phyloP scores from a whole-genome alignment of 2,329 filamentous ascomycete genomes.

The Epichloe sp. region DNA sequence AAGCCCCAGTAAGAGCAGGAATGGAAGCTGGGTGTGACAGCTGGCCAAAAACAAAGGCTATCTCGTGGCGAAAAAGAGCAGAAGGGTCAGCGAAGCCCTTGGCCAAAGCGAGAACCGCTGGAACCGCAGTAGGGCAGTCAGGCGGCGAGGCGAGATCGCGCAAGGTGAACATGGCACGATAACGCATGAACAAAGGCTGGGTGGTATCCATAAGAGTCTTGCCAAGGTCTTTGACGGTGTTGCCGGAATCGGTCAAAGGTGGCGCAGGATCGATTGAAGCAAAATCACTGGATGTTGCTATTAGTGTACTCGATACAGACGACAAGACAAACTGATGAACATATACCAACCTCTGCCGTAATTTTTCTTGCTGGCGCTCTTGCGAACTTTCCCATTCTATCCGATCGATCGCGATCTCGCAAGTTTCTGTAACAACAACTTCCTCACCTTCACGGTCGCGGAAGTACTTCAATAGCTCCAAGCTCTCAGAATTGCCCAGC shows the following conservation, averaged over 20 bases:
- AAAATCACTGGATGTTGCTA: slow-evolving; percentile 56
- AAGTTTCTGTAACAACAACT: slow-evolving; percentile 82
- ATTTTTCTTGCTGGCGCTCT: slow-evolving; percentile 56
- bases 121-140: slow-evolving; percentile 74
- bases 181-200: slow-evolving; percentile 76
- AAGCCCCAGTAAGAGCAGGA: slow-evolving; percentile 64
- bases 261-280: slow-evolving; percentile 91
- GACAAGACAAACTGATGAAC: background rate
- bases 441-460: slow-evolving; percentile 65
- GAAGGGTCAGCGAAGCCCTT: slow-evolving; percentile 76
- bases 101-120: slow-evolving; percentile 76
- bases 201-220: slow-evolving; percentile 65
- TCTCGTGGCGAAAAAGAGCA: slow-evolving; percentile 91
- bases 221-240: slow-evolving; percentile 62
- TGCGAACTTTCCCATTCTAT: slow-evolving; percentile 86
- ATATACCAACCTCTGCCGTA: slow-evolving; percentile 59
- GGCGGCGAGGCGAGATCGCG: slow-evolving; percentile 90
- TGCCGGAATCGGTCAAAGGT: slow-evolving; percentile 59
- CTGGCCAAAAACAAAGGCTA: slow-evolving; percentile 96
- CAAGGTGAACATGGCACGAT: slow-evolving; percentile 95
- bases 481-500: slow-evolving; percentile 58
- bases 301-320: background rate
- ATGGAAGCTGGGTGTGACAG: slow-evolving; percentile 94
- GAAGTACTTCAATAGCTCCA: slow-evolving; percentile 60
- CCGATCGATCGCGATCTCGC: slow-evolving; percentile 87